These are phyloP conservation scores for Meira nashicola DNA, from an alignment of 1,284 basidiomycete genomes.

Conservation along the genomic window DNA sequence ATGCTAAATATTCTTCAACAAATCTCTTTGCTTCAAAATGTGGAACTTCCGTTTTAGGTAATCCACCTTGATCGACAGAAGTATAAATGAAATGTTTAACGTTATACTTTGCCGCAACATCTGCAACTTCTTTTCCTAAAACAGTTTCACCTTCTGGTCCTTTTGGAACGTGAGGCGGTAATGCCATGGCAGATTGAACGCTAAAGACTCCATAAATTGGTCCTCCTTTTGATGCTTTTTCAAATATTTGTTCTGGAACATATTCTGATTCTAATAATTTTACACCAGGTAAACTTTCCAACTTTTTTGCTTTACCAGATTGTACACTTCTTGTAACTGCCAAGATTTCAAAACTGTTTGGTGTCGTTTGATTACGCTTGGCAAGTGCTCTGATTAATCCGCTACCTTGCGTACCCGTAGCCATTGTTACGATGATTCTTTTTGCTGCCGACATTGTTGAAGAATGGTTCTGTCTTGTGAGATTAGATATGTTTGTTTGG, in stretches of 20 bases:
- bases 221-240: neutral
- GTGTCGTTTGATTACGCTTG: neutral
- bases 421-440: constrained; percentile 1
- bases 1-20: constrained; percentile 2
- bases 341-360: neutral
- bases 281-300: neutral
- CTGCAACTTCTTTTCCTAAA: neutral
- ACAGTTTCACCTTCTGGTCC: neutral
- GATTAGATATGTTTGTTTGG: neutral
- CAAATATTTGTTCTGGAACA: neutral
- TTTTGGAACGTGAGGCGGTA: neutral
- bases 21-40: constrained; percentile 8
- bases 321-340: neutral
- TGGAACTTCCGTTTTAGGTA: neutral
- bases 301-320: neutral
- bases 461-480: neutral
- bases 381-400: neutral
- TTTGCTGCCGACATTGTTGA: neutral
- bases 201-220: constrained; percentile 8
- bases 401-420: constrained; percentile 4
- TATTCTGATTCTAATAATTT: neutral
- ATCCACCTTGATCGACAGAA: neutral
- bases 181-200: neutral
- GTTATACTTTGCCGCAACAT: constrained; percentile 1
- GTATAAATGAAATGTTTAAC: constrained; percentile 3